Conservation (phyloP, 208 protist species). For the Trypanosoma theileri region DNA sequence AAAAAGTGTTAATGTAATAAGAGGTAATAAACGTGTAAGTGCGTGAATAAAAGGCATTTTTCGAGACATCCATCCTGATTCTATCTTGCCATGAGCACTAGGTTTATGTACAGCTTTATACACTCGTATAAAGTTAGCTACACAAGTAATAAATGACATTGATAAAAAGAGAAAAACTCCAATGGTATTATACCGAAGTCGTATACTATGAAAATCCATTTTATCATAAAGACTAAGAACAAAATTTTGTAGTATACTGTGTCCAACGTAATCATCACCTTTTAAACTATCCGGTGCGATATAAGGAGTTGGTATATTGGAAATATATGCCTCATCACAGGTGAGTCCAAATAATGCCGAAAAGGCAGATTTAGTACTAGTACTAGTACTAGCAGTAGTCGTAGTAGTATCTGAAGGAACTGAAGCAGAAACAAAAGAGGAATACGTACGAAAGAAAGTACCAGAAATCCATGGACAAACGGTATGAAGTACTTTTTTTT, state of each 20-base stretch:
- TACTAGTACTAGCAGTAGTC: neutral
- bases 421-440: too few relatives aligned
- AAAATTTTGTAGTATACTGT: constrained; percentile 48
- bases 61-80: constrained; percentile 1
- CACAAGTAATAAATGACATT: constrained; percentile 38
- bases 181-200: constrained; percentile 73
- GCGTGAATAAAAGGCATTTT: constrained; percentile 61
- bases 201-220: constrained; percentile 29
- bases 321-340: constrained; percentile 46
- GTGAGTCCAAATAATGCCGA: constrained; percentile 49
- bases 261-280: constrained; percentile 38
- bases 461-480: constrained; percentile 37
- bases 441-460: neutral
- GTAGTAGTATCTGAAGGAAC: too few relatives aligned
- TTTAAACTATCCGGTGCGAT: constrained; percentile 18
- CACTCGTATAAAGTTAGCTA: constrained; percentile 69
- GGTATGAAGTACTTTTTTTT: constrained; percentile 30
- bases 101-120: constrained; percentile 42
- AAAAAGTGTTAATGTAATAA: constrained; percentile 54
- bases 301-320: constrained; percentile 36
- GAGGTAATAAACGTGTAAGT: constrained; percentile 51
- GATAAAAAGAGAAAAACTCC: constrained; percentile 43
- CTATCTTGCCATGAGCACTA: constrained; percentile 4
- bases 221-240: constrained; percentile 59
- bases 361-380: neutral